Conservation (phyloP, 352 stramenopile species). For the Phytophthora niederhauseri region DNA sequence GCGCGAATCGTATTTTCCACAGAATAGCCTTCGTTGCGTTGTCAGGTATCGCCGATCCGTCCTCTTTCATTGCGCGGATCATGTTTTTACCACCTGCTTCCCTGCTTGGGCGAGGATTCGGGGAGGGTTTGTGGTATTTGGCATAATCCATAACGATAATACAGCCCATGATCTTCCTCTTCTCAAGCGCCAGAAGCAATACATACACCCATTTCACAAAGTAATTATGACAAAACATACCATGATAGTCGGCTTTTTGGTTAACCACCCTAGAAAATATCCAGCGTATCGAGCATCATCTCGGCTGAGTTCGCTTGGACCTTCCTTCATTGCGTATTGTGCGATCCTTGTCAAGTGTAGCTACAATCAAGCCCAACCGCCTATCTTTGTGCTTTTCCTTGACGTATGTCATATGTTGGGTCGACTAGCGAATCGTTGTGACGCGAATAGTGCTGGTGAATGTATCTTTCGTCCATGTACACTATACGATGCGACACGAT, state of each 20-base stretch:
- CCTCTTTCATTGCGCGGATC: background rate
- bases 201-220: conserved; percentile 18
- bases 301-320: background rate
- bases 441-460: conserved; percentile 24
- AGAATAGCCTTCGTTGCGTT: background rate
- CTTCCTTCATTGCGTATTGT: conserved; percentile 3
- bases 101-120: background rate
- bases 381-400: background rate
- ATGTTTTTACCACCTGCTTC: background rate
- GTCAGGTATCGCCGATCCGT: background rate
- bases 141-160: conserved; percentile 22
- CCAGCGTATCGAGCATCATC: conserved; percentile 2
- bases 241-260: conserved; percentile 1
- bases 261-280: conserved; percentile 25
- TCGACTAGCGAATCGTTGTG: conserved; percentile 15
- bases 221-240: conserved; percentile 27
- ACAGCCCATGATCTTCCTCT: background rate
- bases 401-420: conserved; percentile 20
- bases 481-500: conserved; percentile 19
- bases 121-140: conserved; percentile 16
- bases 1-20: background rate
- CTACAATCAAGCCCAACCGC: too few species aligned
- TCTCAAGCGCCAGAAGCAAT: background rate
- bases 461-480: conserved; percentile 38
- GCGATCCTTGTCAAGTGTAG: background rate